These are phyloP conservation scores for Tolypocladium sp. DNA, from an alignment of 2,329 filamentous ascomycete genomes.

Conservation along the genomic window DNA sequence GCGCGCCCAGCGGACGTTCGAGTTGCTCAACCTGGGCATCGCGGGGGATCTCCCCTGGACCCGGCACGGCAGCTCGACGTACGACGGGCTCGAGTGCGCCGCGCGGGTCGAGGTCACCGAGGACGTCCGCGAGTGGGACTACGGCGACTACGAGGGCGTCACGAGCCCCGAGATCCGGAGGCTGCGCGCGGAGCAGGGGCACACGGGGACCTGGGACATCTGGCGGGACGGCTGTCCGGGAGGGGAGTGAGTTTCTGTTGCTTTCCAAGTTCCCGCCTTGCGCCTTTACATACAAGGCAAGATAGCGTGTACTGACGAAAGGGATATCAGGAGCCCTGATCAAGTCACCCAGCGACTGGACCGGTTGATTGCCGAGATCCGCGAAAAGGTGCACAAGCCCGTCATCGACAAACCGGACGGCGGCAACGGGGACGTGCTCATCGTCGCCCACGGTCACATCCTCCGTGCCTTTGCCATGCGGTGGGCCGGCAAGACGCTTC, in stretches of 20 bases:
- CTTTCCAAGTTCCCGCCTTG: too few species aligned
- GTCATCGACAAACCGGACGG: conserved; percentile 46
- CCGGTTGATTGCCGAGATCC: conserved; percentile 64
- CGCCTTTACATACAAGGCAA: accelerated
- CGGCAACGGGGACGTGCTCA: conserved; percentile 29
- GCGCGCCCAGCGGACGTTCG: conserved; percentile 82
- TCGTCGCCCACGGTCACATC: conserved; percentile 88
- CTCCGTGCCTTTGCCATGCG: conserved; percentile 79
- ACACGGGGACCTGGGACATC: conserved; percentile 63
- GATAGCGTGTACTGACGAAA: neutral
- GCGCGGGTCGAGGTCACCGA: conserved; percentile 60
- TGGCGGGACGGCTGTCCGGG: conserved; percentile 83
- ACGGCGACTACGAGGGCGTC: conserved; percentile 79
- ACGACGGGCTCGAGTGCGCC: conserved; percentile 36
- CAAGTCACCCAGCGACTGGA: conserved; percentile 69
- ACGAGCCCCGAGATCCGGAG: conserved; percentile 60
- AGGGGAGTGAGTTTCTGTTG: conserved; percentile 55
- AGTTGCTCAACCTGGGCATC: conserved; percentile 70
- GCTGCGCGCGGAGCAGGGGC: conserved; percentile 46
- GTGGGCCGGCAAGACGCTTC: conserved; percentile 67
- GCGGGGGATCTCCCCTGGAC: conserved; percentile 63
- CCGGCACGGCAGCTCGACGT: conserved; percentile 28
- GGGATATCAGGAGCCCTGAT: conserved; percentile 47
- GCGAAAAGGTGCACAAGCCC: conserved; percentile 52
- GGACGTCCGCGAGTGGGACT: conserved; percentile 77